Percentiles rank a stretch among this genome's conserved stretches.
These are phyloP conservation scores for Austropuccinia psidii DNA, from an alignment of 1,284 basidiomycete genomes.

Conservation along the genomic window DNA sequence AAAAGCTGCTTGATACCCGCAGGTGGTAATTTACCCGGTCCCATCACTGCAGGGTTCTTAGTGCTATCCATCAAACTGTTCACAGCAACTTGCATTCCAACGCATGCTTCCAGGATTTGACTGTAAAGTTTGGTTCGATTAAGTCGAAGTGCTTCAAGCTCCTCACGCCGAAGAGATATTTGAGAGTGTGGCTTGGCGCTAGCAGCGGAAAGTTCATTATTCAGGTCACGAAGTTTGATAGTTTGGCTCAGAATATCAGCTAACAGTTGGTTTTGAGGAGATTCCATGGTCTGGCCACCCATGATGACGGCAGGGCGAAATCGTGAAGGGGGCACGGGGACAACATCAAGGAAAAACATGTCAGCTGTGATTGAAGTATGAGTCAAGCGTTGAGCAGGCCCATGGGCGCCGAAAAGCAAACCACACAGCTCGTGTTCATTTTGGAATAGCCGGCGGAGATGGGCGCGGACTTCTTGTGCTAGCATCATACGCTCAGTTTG, in stretches of 20 bases:
- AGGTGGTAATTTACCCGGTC: conserved; percentile 85
- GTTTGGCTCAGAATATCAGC: conserved; percentile 73
- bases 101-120: conserved; percentile 67
- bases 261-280: conserved; percentile 92
- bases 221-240: conserved; percentile 71
- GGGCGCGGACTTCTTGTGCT: conserved; percentile 84
- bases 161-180: conserved; percentile 53
- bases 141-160: conserved; percentile 41
- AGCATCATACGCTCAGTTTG: conserved; percentile 82
- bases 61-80: conserved; percentile 96
- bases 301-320: conserved; percentile 90
- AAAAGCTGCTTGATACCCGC: conserved; percentile 91
- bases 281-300: conserved; percentile 89
- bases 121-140: conserved; percentile 58
- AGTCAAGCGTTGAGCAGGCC: conserved; percentile 54
- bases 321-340: conserved; percentile 86
- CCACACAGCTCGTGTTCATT: conserved; percentile 76
- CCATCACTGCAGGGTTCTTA: conserved; percentile 79
- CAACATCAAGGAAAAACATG: conserved; percentile 93
- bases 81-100: conserved; percentile 88
- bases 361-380: conserved; percentile 59
- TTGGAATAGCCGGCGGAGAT: conserved; percentile 77
- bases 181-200: conserved; percentile 46
- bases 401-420: conserved; percentile 86
- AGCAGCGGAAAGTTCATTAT: conserved; percentile 59